These are phyloP conservation scores for Chrysochromulina tobinii DNA, from an alignment of 78 protist genomes.

Conservation along the genomic window DNA sequence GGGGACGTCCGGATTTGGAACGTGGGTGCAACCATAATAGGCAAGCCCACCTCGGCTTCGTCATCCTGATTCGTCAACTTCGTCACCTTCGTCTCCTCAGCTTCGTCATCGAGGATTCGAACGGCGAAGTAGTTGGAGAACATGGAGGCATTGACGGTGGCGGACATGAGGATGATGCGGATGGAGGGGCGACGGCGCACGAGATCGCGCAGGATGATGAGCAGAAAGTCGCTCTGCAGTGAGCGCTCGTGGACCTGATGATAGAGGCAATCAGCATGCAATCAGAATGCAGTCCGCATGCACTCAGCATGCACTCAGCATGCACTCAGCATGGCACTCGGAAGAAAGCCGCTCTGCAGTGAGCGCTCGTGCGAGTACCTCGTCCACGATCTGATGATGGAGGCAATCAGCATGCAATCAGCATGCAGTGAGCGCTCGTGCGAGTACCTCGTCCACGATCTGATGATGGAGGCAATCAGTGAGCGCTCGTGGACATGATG, in stretches of 20 bases:
- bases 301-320: not conserved
- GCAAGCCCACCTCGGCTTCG: too few species aligned
- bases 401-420: too few species aligned
- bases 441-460: not conserved
- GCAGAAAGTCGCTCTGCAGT: conserved; percentile 80
- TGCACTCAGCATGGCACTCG: not conserved
- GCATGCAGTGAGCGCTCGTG: not conserved
- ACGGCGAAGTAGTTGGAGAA: conserved; percentile 73
- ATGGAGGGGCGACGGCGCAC: conserved; percentile 26
- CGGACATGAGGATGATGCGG: conserved; percentile 80
- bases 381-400: too few species aligned
- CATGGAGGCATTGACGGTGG: conserved; percentile 77
- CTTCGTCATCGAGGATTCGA: too few species aligned
- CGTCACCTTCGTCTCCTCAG: too few species aligned
- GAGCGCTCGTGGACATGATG: not conserved
- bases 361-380: too few species aligned
- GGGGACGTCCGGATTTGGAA: too few species aligned
- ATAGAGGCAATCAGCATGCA: too few species aligned
- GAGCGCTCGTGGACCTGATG: conserved; percentile 83
- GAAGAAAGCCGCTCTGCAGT: not conserved
- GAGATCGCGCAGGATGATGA: conserved; percentile 60
- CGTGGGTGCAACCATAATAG: too few species aligned
- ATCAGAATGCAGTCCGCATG: too few species aligned
- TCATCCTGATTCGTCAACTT: too few species aligned
- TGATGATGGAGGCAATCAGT: not conserved